Percentiles rank a stretch among this genome's conserved stretches.
Evolutionary conservation across 2,329 filamentous ascomycete species (phyloP).

Genomic region (Alternaria angustiovoidea): DNA sequence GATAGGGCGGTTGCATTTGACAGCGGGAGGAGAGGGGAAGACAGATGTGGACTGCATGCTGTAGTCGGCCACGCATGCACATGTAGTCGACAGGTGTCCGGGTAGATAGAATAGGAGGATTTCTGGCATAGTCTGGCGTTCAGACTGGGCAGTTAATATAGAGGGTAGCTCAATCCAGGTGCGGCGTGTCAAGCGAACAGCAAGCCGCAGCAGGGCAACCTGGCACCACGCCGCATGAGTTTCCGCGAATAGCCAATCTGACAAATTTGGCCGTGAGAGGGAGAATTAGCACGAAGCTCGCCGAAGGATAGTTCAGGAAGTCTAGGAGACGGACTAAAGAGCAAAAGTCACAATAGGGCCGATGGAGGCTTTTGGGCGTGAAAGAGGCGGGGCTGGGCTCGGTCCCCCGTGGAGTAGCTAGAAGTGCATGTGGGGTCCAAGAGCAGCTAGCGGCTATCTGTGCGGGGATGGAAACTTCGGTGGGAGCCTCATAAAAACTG

Average conservation of each 20-base stretch:
- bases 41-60: constrained; percentile 13
- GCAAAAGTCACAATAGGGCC: background rate
- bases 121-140: constrained; percentile 7
- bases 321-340: background rate
- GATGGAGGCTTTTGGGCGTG: constrained; percentile 4
- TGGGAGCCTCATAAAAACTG: constrained; percentile 23
- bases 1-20: constrained; percentile 25
- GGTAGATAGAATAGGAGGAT: constrained; percentile 18
- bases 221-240: background rate
- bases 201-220: constrained; percentile 2
- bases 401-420: constrained; percentile 17
- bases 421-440: constrained; percentile 9
- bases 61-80: constrained; percentile 7
- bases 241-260: background rate
- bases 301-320: background rate
- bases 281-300: background rate
- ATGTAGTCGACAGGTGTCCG: constrained; percentile 12
- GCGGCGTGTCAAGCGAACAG: constrained; percentile 1
- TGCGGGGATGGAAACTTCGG: constrained; percentile 21
- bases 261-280: background rate
- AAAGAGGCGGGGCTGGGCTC: constrained; percentile 8
- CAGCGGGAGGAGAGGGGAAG: constrained; percentile 6
- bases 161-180: constrained; percentile 9
- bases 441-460: constrained; percentile 15
- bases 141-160: constrained; percentile 19